A percentile compares a stretch with the other conserved stretches of the same genome.
These are phyloP conservation scores for Boletus reticulatus DNA, from an alignment of 768 basidiomycete genomes.

Conservation along the genomic window DNA sequence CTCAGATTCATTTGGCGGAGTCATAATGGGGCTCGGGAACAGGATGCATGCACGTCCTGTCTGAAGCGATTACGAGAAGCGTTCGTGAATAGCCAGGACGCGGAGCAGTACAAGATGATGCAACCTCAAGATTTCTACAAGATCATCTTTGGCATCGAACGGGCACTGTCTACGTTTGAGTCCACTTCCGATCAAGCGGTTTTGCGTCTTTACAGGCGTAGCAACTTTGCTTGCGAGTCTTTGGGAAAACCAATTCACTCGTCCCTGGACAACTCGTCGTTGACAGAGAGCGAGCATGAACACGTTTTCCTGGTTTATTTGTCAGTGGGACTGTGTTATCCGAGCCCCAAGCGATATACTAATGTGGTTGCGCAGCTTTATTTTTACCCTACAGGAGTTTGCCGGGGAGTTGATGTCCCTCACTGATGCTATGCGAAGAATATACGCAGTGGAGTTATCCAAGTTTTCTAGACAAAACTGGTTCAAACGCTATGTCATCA, in stretches of 20 bases:
- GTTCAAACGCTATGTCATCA: slow-evolving; percentile 38
- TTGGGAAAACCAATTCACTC: slow-evolving; percentile 13
- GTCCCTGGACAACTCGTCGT: slow-evolving; percentile 30
- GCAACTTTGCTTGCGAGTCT: slow-evolving; percentile 32
- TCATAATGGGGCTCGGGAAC: slow-evolving; percentile 1
- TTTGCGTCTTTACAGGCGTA: slow-evolving; percentile 65
- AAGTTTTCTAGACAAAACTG: slow-evolving; percentile 34
- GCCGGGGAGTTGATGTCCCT: slow-evolving; percentile 78
- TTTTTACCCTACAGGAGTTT: slow-evolving; percentile 96
- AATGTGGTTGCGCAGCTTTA: slow-evolving; percentile 60
- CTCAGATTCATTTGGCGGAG: not conserved
- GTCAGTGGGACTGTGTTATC: slow-evolving; percentile 46
- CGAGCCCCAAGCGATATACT: not conserved
- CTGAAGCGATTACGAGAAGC: slow-evolving; percentile 64
- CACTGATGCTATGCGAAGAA: slow-evolving; percentile 78
- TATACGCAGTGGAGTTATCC: slow-evolving; percentile 66
- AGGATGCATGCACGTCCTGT: slow-evolving; percentile 62
- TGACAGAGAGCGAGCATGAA: slow-evolving; percentile 63
- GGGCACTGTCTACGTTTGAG: slow-evolving; percentile 71
- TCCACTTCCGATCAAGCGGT: slow-evolving; percentile 84
- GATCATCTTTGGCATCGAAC: slow-evolving; percentile 63
- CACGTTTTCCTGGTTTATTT: slow-evolving; percentile 89
- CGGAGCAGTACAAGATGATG: slow-evolving; percentile 33
- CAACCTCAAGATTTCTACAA: slow-evolving; percentile 61
- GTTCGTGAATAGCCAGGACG: slow-evolving; percentile 47